Evolutionary conservation across 768 basidiomycete species (phyloP), one percentile per base, ranked within the genome.

Genomic region (Cantharellus cinnabarinus): DNA sequence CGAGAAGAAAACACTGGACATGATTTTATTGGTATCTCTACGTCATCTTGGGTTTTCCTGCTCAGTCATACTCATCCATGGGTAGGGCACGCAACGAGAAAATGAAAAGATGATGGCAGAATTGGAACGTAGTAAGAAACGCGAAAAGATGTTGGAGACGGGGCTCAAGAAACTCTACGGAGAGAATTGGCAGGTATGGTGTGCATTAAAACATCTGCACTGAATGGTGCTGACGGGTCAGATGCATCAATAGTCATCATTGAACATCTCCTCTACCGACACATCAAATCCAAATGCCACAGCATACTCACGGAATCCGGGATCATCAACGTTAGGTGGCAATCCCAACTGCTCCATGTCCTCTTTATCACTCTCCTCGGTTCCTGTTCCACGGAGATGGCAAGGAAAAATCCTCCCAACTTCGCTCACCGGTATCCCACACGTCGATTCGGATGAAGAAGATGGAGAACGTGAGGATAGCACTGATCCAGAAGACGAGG

Each of bases 81-180:
- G 15, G 0, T 78, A 84, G 61, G 87, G 86, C 0, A 89, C 87
- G 0, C 85, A 88, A 63, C 72, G 85, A 56, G 88, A 90, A 71
- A 90, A 90, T 65, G 86, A 89, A 64, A 75, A 82, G 55, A 83
- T 81, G 62, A 89, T 89, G 87, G 74, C 78, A 0, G 85, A 88
- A 60, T 72, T 87, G 2, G 86, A 89, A 59, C 74, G 81, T 63
- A 75, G 72, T 2, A 84, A 78, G 60, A 74, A 74, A n/a, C 74
- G 87, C 55, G 84, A 87, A 69, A 84, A 85, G 68, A 73, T 79
- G 69, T 76, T 89, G 41, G 87, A 90, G 66, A 75, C 78, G 40
- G 83, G 85, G 54, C 68, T 90, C 41, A 5, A 15, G 15, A 39
- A 35, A 39, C 56, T 57, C 10, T 7, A 5, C 38, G 56, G 56